phyloP scores from a whole-genome alignment of 169 alveolate genomes.

The Eimeria acervulina region DNA sequence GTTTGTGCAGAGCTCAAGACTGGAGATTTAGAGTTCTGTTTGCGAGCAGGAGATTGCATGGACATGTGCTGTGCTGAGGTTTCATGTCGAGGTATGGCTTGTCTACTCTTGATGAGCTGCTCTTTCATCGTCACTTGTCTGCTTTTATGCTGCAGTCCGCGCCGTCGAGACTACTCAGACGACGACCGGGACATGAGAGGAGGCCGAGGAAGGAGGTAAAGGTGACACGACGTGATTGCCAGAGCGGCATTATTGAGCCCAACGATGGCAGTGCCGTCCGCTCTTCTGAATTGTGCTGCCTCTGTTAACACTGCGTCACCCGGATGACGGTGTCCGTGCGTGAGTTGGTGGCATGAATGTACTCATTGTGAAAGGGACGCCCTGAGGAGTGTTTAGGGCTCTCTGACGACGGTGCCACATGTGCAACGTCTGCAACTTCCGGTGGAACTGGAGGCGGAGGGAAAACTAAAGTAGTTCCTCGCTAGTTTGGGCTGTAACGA shows the following conservation, averaged over 20 bases:
- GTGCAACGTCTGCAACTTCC: neutral
- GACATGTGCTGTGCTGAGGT: neutral
- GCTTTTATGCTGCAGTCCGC: slow-evolving; percentile 55
- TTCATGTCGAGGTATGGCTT: neutral
- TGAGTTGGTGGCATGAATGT: neutral
- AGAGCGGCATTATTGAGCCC: neutral
- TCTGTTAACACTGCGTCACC: neutral
- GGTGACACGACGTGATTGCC: neutral
- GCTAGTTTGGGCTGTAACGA: neutral
- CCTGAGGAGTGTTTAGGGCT: slow-evolving; percentile 35
- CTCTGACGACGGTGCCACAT: neutral
- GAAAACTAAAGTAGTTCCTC: neutral
- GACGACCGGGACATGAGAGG: slow-evolving; percentile 67
- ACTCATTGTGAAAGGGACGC: neutral
- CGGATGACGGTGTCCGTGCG: neutral
- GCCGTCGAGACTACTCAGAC: slow-evolving; percentile 65
- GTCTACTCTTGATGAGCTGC: neutral
- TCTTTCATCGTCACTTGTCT: neutral
- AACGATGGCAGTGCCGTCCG: neutral
- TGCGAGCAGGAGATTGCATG: neutral
- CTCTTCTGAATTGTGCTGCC: neutral
- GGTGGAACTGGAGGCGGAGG: neutral
- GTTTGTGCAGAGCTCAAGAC: neutral
- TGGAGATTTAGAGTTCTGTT: neutral
- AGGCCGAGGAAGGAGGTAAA: slow-evolving; percentile 13